Percentiles rank a stretch among this genome's conserved stretches.
Evolutionary conservation across 2,329 filamentous ascomycete genomes (phyloP).

Genomic region (Grosmannia serpens): DNA sequence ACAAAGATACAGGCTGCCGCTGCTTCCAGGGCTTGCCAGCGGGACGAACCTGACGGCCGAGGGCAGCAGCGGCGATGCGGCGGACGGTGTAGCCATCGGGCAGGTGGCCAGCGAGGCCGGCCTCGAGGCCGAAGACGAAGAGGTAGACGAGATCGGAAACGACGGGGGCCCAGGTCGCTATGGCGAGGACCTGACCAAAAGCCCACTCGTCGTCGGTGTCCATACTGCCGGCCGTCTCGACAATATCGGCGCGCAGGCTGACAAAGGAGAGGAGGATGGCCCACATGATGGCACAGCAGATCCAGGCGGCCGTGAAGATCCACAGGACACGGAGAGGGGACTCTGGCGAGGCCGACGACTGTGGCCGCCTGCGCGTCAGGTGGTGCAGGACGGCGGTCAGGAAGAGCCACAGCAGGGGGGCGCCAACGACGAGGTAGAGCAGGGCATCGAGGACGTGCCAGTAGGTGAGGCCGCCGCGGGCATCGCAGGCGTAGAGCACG

Average conservation of each 20-base stretch:
- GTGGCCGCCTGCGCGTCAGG: neutral
- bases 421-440: constrained; percentile 9
- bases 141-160: constrained; percentile 7
- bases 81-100: constrained; percentile 2
- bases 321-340: neutral
- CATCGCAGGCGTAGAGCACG: constrained; percentile 8
- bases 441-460: constrained; percentile 8
- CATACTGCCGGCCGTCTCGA: constrained; percentile 4
- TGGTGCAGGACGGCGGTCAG: constrained; percentile 3
- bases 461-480: constrained; percentile 9
- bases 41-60: neutral
- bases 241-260: constrained; percentile 4
- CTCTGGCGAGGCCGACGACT: neutral
- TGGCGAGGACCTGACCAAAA: constrained; percentile 11
- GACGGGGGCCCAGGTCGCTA: constrained; percentile 7
- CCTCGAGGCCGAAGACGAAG: constrained; percentile 5
- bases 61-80: neutral
- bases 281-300: constrained; percentile 9
- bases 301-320: constrained; percentile 5
- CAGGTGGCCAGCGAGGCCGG: constrained; percentile 1
- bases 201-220: constrained; percentile 7
- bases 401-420: constrained; percentile 10
- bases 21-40: neutral
- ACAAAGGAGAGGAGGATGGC: constrained; percentile 5
- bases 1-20: neutral